Evolutionary conservation across 2,329 filamentous ascomycete genomes (phyloP), one percentile per base, ranked within the genome.

Genomic region (Fusarium pseudoanthophilum): DNA sequence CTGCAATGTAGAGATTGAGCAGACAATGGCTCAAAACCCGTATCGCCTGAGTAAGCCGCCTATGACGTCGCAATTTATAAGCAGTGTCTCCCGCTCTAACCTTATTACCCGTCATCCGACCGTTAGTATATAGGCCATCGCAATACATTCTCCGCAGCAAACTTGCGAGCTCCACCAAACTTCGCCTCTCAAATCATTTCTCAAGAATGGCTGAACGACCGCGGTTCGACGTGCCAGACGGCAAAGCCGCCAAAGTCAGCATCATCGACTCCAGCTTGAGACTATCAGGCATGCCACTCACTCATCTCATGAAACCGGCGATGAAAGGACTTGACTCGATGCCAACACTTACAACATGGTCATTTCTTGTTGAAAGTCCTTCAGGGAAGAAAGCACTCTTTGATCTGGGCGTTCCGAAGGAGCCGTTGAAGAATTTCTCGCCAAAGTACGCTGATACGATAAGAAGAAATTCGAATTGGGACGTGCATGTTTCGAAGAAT

Each of bases 191-290:
- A 15, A 34, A 34, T 34, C 13, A 34, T 16, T 16, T 16, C 14
- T 36, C 7, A 6, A n/a, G 4, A 2, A 69, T 69, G 67, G 13
- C 58, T 34, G 34, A 64, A n/a, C 40, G 13, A 43, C 58, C 65
- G 5, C 30, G 10, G 15, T 69, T 69, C 6, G 21, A 69, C 6
- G 59, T 69, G 16, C 58, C 67, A 8, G 20, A n/a, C 9, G 65
- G 65, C 15, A 36, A 40, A 11, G 7, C 26, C 2, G 58, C 67
- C 18, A 69, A 56, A 43, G 67, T 69, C 15, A 69, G 67, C 51
- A 69, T 69, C 30, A 69, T 69, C 4, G 65, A 69, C 20, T 68
- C 64, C 3, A 58, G 55, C 55, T 53, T 67, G 10, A 67, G 67
- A 6, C 5, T 69, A 1, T 58, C 67, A 7, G 45, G n/a, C 5